Base-by-base conservation (phyloP, 441 rosid genomes). In the Francoa sonchifolia region DNA sequence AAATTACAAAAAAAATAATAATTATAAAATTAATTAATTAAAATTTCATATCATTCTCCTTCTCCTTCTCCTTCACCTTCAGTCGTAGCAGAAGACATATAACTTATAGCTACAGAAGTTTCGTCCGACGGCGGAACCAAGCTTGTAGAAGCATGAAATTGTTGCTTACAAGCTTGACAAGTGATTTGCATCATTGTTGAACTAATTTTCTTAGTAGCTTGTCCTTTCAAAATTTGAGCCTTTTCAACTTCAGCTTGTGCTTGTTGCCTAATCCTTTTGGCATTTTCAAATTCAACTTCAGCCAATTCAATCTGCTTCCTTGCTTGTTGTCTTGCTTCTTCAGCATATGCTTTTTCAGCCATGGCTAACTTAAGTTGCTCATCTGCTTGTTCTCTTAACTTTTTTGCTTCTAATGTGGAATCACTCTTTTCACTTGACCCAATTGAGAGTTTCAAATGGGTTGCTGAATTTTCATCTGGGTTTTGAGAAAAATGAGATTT, bases 261-360 rank as follows among this genome's bases (percentile, higher is more conserved):
- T 54, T 65, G 82, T 47, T 82, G 95, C 59, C 96, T 78, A 33
- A 86, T 82, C 73, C 71, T 76, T 63, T 74, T 78, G 0, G 95
- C 99, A 42, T 79, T 76, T 0, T 68, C 64, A 19, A 90, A 82
- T 57, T 90, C 95, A 1, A 60, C 59, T 67, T 90, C 95, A 0
- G 99, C 96, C 48, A 76, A 63, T 68, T 86, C 93, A 10, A 82
- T 65, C 63, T 82, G 95, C 61, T 73, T 61, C 63, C 78, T 80
- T 0, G 95, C 90, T 53, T 76, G 73, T 20, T 59, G 59, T 59
- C 95, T 72, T 10, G 83, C 83, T 41, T 80, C 89, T 43, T 86
- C 99, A 0, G 95, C 96, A 25, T 65, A 90, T 1, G 68, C 66
- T 48, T 73, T 90, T 59, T 80, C 96, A 19, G 77, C 76, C 77